Evolutionary conservation across 257 asterid species (phyloP).

Genomic region (Mentha longifolia): DNA sequence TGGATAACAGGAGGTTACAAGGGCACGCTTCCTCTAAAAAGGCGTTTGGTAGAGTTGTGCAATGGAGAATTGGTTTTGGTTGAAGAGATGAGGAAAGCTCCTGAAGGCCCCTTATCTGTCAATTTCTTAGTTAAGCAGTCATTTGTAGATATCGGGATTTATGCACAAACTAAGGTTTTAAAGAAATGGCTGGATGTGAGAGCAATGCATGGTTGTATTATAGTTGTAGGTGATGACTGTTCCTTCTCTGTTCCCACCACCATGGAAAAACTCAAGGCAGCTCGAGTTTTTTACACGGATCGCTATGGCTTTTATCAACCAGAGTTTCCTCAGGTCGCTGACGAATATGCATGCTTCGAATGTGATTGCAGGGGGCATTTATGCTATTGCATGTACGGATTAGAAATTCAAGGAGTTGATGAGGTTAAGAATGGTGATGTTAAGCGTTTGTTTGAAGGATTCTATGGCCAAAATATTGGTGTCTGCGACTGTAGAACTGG

Average conservation of each 20-base stretch:
- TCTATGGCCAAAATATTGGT: not conserved
- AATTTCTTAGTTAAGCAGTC: not conserved
- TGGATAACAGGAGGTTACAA: not conserved
- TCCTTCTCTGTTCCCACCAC: not conserved
- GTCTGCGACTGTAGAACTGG: not conserved
- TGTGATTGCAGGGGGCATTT: not conserved
- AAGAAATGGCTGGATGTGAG: not conserved
- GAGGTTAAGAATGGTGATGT: not conserved
- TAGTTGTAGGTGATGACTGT: slow-evolving; percentile 1
- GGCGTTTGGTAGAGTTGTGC: slow-evolving; percentile 1
- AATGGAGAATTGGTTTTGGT: not conserved
- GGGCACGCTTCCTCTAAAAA: not conserved
- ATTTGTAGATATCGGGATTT: not conserved
- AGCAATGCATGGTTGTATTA: not conserved
- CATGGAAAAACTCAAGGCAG: not conserved
- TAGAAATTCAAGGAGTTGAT: not conserved
- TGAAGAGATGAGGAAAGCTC: not conserved
- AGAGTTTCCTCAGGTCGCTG: not conserved
- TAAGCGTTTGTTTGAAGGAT: not conserved
- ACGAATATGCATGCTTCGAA: not conserved
- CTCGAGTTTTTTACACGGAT: not conserved
- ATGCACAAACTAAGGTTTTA: not conserved
- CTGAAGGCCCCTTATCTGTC: no score
- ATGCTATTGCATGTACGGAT: not conserved
- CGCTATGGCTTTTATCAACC: not conserved